Percentiles rank a stretch among this genome's conserved stretches.
phyloP scores from a whole-genome alignment of 2,329 filamentous ascomycete species.

The Ascochyta koolunga region DNA sequence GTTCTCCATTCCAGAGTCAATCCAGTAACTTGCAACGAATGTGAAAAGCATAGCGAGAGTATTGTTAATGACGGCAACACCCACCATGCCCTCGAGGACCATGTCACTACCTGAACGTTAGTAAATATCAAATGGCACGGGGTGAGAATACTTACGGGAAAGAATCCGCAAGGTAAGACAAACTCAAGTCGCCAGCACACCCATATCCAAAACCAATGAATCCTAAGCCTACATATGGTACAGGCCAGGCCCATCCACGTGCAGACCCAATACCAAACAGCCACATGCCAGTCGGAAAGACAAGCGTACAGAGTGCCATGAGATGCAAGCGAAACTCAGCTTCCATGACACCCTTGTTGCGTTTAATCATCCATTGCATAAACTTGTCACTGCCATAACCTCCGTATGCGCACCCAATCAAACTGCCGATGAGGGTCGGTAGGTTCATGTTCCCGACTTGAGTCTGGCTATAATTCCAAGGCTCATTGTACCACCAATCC shows the following conservation, averaged over 20 bases:
- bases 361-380: slow-evolving; percentile 61
- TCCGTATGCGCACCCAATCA: slow-evolving; percentile 63
- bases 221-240: slow-evolving; percentile 61
- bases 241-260: slow-evolving; percentile 60
- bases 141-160: slow-evolving; percentile 19
- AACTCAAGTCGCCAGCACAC: slow-evolving; percentile 60
- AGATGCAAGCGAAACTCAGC: slow-evolving; percentile 62
- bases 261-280: slow-evolving; percentile 61
- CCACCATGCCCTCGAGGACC: slow-evolving; percentile 29
- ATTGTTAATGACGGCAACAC: slow-evolving; percentile 29
- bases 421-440: slow-evolving; percentile 60
- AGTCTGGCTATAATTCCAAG: slow-evolving; percentile 62
- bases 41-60: slow-evolving; percentile 26
- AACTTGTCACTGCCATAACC: slow-evolving; percentile 64
- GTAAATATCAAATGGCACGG: background rate
- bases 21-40: slow-evolving; percentile 26
- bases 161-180: slow-evolving; percentile 26
- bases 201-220: slow-evolving; percentile 67
- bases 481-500: slow-evolving; percentile 60
- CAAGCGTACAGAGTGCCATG: slow-evolving; percentile 56
- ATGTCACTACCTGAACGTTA: slow-evolving; percentile 18
- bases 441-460: slow-evolving; percentile 65
- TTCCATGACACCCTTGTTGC: slow-evolving; percentile 61
- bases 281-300: slow-evolving; percentile 60
- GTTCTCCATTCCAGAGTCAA: slow-evolving; percentile 27